These are phyloP conservation scores for Anisodus tanguticus DNA, from an alignment of 257 asterid species.

Conservation along the genomic window DNA sequence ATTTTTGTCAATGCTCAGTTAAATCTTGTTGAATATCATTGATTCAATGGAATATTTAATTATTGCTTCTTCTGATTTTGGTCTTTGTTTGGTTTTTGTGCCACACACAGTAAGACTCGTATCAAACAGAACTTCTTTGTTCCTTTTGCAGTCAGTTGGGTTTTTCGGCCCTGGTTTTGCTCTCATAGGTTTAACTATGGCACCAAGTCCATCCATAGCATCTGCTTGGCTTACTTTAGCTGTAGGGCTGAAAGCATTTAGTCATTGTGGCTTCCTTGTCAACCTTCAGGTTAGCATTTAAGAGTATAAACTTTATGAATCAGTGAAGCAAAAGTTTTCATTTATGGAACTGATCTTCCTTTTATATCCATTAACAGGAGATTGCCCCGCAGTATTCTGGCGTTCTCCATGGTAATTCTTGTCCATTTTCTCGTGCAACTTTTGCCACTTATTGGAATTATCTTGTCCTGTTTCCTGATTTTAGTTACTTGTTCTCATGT, in stretches of 20 bases:
- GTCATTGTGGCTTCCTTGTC: constrained; percentile 97
- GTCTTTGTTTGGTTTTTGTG: constrained; percentile 8
- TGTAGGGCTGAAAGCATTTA: constrained; percentile 91
- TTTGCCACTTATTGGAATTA: constrained; percentile 2
- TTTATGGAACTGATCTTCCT: constrained; percentile 34
- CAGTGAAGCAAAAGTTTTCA: constrained; percentile 30
- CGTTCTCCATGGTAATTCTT: constrained; percentile 79
- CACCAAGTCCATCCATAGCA: constrained; percentile 74
- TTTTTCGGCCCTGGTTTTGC: constrained; percentile 83
- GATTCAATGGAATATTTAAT: background rate
- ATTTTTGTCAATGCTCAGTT: background rate
- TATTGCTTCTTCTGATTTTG: constrained; percentile 13
- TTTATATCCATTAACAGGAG: constrained; percentile 60
- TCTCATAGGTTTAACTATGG: constrained; percentile 77
- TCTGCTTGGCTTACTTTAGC: constrained; percentile 97
- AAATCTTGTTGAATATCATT: background rate
- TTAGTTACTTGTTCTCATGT: constrained; percentile 16
- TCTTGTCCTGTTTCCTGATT: background rate
- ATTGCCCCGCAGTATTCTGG: constrained; percentile 95
- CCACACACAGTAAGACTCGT: constrained; percentile 12
- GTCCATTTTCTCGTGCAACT: background rate
- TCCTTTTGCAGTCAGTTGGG: constrained; percentile 73
- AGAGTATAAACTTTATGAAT: constrained; percentile 28
- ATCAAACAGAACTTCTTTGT: constrained; percentile 24
- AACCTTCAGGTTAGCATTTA: constrained; percentile 79